Conservation (phyloP, 768 basidiomycete species). For the Podaxis mareebaensis region DNA sequence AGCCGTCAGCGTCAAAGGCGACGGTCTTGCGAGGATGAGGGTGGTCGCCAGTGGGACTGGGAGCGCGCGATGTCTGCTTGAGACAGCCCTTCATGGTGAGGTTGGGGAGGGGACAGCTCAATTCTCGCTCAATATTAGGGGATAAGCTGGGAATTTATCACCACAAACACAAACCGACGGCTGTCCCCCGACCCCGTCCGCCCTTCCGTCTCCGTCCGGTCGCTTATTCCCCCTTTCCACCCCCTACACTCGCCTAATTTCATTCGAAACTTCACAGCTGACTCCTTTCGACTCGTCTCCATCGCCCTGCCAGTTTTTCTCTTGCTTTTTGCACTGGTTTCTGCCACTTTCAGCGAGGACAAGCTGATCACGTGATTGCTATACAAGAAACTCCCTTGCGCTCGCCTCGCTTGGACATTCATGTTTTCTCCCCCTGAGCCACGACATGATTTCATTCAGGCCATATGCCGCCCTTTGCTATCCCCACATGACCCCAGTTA, state of each 20-base stretch:
- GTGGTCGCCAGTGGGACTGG: constrained; percentile 22
- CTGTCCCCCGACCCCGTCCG: constrained; percentile 5
- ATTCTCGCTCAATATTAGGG: not conserved
- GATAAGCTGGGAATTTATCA: not conserved
- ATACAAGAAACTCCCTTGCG: too few species aligned
- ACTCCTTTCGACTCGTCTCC: not conserved
- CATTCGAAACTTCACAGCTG: not conserved
- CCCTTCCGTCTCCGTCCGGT: constrained; percentile 11
- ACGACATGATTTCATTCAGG: too few species aligned
- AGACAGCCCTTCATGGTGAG: constrained; percentile 41
- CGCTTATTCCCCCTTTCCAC: not conserved
- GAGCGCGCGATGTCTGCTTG: constrained; percentile 28
- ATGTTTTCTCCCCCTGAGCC: too few species aligned
- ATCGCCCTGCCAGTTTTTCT: not conserved
- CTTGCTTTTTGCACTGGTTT: not conserved
- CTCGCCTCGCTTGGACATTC: too few species aligned
- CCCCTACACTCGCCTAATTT: not conserved
- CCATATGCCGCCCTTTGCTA: too few species aligned
- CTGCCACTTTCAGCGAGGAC: not conserved
- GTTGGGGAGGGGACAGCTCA: not conserved
- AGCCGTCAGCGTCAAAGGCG: constrained; percentile 54
- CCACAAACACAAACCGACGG: constrained; percentile 8
- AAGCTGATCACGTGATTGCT: too few species aligned
- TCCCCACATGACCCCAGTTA: too few species aligned
- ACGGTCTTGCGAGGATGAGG: constrained; percentile 51